Conservation (phyloP, 2,329 filamentous ascomycete genomes). For the Aspergillus sp. region DNA sequence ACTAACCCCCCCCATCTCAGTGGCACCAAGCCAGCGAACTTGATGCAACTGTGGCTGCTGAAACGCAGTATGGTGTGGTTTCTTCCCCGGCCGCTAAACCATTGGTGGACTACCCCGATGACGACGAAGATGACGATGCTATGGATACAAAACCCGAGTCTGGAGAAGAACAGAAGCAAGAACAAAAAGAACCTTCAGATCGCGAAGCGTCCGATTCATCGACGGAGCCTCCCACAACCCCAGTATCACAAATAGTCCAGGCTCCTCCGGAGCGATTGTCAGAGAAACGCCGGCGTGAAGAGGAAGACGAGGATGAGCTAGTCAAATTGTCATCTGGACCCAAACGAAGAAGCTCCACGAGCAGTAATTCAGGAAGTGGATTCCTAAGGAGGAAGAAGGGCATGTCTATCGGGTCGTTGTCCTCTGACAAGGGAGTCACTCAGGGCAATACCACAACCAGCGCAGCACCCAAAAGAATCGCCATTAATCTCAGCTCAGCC, state of each 20-base stretch:
- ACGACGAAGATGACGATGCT: conserved; percentile 74
- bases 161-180: conserved; percentile 11
- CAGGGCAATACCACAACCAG: conserved; percentile 12
- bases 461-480: conserved; percentile 32
- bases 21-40: conserved; percentile 33
- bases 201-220: conserved; percentile 19
- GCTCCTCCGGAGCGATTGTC: conserved; percentile 70
- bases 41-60: conserved; percentile 27
- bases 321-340: conserved; percentile 64
- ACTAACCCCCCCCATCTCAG: conserved; percentile 6
- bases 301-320: conserved; percentile 92
- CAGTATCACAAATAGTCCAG: conserved; percentile 19
- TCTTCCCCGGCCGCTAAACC: conserved; percentile 62
- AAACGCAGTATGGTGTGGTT: conserved; percentile 50
- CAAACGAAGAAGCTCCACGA: conserved; percentile 42
- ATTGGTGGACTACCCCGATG: conserved; percentile 87
- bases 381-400: conserved; percentile 29
- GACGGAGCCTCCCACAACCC: conserved; percentile 18
- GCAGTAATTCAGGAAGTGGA: conserved; percentile 28
- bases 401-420: conserved; percentile 21
- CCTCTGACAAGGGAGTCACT: conserved; percentile 20
- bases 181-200: conserved; percentile 10
- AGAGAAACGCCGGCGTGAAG: conserved; percentile 78
- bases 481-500: conserved; percentile 33
- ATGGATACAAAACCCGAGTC: conserved; percentile 51